Evolutionary conservation across 1,139 yeast species (phyloP).

Genomic region (Hanseniaspora gamundiae): DNA sequence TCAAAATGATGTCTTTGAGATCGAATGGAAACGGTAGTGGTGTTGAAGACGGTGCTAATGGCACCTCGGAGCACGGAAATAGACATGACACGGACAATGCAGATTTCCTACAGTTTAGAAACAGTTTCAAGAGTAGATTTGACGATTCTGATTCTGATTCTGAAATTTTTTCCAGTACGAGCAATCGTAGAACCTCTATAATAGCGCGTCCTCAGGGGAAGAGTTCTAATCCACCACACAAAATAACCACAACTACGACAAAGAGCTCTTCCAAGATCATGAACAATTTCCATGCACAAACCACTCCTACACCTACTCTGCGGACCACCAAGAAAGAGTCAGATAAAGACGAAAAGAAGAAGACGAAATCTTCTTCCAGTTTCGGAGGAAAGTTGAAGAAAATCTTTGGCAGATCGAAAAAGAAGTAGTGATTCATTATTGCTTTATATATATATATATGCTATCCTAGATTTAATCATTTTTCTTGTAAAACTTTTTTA

Average conservation of each 20-base stretch:
- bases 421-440: too few species aligned
- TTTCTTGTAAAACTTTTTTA: slow-evolving; percentile 8
- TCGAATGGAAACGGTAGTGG: slow-evolving; percentile 19
- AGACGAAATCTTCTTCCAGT: slow-evolving; percentile 37
- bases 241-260: neutral
- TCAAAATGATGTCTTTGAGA: slow-evolving; percentile 28
- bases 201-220: neutral
- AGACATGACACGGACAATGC: slow-evolving; percentile 9
- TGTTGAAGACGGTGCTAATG: slow-evolving; percentile 5
- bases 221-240: neutral
- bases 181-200: neutral
- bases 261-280: neutral
- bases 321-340: slow-evolving; percentile 10
- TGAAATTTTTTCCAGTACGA: slow-evolving; percentile 3
- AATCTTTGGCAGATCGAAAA: slow-evolving; percentile 38
- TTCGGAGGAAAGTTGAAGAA: slow-evolving; percentile 46
- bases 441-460: too few species aligned
- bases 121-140: slow-evolving; percentile 36
- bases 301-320: slow-evolving; percentile 14
- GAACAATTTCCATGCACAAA: slow-evolving; percentile 9
- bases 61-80: slow-evolving; percentile 11
- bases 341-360: slow-evolving; percentile 23
- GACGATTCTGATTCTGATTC: slow-evolving; percentile 49
- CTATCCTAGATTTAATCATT: neutral
- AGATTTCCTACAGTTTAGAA: slow-evolving; percentile 8